phyloP scores from a whole-genome alignment of 208 protist genomes.

The Trypanosoma caninum region DNA sequence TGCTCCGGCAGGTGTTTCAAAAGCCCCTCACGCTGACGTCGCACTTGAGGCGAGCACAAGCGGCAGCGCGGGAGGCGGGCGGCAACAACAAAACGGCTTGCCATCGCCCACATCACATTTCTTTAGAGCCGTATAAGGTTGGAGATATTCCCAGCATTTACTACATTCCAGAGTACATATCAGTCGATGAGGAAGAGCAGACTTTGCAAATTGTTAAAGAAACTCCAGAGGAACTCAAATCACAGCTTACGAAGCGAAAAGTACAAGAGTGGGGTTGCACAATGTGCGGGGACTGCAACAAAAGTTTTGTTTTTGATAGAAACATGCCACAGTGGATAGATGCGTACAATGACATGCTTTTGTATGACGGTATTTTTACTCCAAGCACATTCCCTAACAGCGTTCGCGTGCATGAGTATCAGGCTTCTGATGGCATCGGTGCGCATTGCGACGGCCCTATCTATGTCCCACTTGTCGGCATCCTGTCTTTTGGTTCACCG shows the following conservation, averaged over 20 bases:
- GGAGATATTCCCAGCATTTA: conserved; percentile 68
- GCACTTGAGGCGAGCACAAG: conserved; percentile 38
- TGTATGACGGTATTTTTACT: conserved; percentile 85
- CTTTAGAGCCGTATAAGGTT: conserved; percentile 62
- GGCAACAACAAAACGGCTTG: conserved; percentile 1
- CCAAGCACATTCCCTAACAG: conserved; percentile 88
- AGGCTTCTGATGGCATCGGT: conserved; percentile 76
- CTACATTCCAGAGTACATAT: conserved; percentile 91
- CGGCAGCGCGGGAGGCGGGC: conserved; percentile 6
- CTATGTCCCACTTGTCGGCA: conserved; percentile 78
- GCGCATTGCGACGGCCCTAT: conserved; percentile 90
- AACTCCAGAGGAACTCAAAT: conserved; percentile 76
- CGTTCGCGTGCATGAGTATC: conserved; percentile 91
- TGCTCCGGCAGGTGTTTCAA: conserved; percentile 75
- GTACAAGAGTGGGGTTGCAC: conserved; percentile 90
- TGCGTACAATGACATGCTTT: conserved; percentile 71
- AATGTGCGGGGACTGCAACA: conserved; percentile 83
- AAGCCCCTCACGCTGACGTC: conserved; percentile 47
- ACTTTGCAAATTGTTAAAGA: conserved; percentile 54
- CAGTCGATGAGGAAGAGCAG: conserved; percentile 63
- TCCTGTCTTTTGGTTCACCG: conserved; percentile 75
- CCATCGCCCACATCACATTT: conserved; percentile 38
- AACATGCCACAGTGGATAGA: conserved; percentile 89
- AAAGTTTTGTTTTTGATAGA: conserved; percentile 83
- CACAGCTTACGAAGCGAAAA: conserved; percentile 74